Percentiles rank a stretch among this genome's conserved stretches.
Conservation (phyloP, 108 stramenopile genomes). For the Skeletonema menzelii region DNA sequence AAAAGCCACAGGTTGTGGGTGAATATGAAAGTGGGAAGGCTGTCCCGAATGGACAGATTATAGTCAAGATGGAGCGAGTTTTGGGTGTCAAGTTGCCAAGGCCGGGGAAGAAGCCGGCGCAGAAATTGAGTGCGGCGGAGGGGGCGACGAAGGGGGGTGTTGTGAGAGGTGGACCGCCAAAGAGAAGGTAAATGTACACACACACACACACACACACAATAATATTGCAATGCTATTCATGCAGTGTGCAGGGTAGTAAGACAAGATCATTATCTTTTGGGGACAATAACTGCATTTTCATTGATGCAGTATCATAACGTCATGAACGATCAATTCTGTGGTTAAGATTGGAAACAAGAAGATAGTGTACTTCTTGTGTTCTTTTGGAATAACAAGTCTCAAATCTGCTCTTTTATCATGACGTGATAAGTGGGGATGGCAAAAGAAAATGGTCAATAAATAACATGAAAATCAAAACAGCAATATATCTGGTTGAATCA, state of each 20-base stretch:
- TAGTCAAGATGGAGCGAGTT: slow-evolving; percentile 89
- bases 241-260: too few species aligned
- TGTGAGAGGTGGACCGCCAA: slow-evolving; percentile 81
- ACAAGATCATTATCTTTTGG: too few species aligned
- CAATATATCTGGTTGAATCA: not conserved
- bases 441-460: not conserved
- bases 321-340: not conserved
- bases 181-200: slow-evolving; percentile 88
- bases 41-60: slow-evolving; percentile 95
- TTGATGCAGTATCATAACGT: not conserved
- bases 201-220: too few species aligned
- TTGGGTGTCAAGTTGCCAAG: slow-evolving; percentile 91
- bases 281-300: too few species aligned
- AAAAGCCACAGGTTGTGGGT: slow-evolving; percentile 96
- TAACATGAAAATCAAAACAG: not conserved
- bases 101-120: slow-evolving; percentile 65
- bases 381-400: not conserved
- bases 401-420: not conserved
- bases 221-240: not conserved
- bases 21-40: slow-evolving; percentile 97
- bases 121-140: slow-evolving; percentile 42
- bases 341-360: not conserved
- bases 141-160: slow-evolving; percentile 41
- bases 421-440: not conserved
- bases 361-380: too few species aligned